These are phyloP conservation scores for Cercis canadensis DNA, from an alignment of 306 rosid species.

Conservation along the genomic window DNA sequence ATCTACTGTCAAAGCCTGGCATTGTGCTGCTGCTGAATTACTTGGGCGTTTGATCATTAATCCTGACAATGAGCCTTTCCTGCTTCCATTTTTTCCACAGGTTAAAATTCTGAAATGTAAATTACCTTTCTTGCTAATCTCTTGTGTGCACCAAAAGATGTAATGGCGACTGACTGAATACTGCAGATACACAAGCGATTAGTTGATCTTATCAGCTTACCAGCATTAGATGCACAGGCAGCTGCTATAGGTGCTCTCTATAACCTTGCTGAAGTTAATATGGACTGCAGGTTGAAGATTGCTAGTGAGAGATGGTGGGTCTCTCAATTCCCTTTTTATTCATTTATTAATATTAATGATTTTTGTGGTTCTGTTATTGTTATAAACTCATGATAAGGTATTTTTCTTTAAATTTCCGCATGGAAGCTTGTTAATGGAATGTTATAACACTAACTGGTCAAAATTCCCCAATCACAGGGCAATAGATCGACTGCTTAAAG, in stretches of 20 bases:
- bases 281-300: slow-evolving; percentile 96
- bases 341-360: not conserved
- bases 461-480: slow-evolving; percentile 65
- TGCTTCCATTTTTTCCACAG: slow-evolving; percentile 89
- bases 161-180: slow-evolving; percentile 30
- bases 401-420: not conserved
- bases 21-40: slow-evolving; percentile 92
- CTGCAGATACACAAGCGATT: slow-evolving; percentile 90
- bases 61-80: slow-evolving; percentile 93
- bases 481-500: slow-evolving; percentile 84
- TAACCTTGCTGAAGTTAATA: slow-evolving; percentile 95
- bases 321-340: not conserved
- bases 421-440: slow-evolving; percentile 2
- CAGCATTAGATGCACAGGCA: slow-evolving; percentile 89
- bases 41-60: slow-evolving; percentile 94
- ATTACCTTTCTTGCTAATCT: slow-evolving; percentile 11
- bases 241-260: slow-evolving; percentile 96
- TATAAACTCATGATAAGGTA: not conserved
- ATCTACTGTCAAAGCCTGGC: slow-evolving; percentile 90
- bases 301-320: slow-evolving; percentile 95
- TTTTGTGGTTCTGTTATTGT: not conserved
- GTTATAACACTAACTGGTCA: not conserved
- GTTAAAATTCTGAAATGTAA: slow-evolving; percentile 45
- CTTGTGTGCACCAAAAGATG: not conserved
- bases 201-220: slow-evolving; percentile 88